Evolutionary conservation across 176 grass and related monocot species (phyloP).

Genomic region (Puccinellia tenuiflora): DNA sequence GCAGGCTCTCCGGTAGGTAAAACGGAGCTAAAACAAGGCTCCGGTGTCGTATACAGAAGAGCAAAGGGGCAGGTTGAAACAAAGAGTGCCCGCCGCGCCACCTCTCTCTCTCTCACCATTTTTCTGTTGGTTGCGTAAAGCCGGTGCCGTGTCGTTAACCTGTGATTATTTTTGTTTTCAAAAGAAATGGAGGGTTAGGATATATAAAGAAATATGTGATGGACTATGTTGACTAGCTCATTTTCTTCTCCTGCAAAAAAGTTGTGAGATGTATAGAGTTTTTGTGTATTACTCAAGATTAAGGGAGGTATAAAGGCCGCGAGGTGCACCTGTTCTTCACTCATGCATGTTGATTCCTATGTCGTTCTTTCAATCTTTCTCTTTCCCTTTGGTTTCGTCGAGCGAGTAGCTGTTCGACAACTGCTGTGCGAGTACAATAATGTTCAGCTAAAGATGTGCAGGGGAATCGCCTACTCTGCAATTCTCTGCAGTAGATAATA

Average conservation of each 20-base stretch:
- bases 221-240: background rate
- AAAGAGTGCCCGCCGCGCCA: background rate
- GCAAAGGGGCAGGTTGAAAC: background rate
- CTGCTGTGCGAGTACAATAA: background rate
- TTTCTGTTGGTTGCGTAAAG: constrained; percentile 43
- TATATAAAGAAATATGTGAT: background rate
- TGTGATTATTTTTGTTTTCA: constrained; percentile 37
- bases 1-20: background rate
- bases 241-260: constrained; percentile 8
- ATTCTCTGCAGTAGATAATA: background rate
- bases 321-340: constrained; percentile 21
- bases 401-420: background rate
- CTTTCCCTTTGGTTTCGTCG: background rate
- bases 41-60: background rate
- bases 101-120: background rate
- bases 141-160: constrained; percentile 19
- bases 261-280: constrained; percentile 11
- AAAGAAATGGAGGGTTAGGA: constrained; percentile 36
- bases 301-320: constrained; percentile 22
- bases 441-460: background rate
- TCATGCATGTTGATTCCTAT: background rate
- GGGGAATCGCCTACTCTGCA: background rate
- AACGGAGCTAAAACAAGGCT: constrained; percentile 2
- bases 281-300: constrained; percentile 21
- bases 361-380: background rate